phyloP scores from a whole-genome alignment of 192 early-diverging fungal genomes.

The Cetraspora pellucida region DNA sequence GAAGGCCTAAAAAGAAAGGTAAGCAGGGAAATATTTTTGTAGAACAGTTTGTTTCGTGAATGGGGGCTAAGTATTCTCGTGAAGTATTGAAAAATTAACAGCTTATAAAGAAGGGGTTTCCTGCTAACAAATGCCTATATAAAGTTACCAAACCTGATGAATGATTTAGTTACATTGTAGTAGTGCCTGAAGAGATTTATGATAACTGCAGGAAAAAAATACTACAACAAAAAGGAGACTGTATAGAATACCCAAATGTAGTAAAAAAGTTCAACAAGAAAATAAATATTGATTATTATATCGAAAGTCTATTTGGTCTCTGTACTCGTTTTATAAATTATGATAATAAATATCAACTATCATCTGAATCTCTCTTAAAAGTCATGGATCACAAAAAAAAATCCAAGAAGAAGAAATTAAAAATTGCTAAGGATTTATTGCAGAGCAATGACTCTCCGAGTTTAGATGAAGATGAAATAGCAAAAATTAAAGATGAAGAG shows the following conservation, averaged over 20 bases:
- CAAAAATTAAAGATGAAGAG: too few species aligned
- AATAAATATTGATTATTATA: slow-evolving; percentile 21
- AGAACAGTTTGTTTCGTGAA: not conserved
- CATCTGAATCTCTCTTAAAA: too few species aligned
- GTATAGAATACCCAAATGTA: slow-evolving; percentile 15
- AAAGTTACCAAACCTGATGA: not conserved
- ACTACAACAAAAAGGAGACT: not conserved
- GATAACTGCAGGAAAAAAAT: not conserved
- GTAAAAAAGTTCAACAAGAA: not conserved
- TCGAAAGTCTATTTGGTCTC: not conserved
- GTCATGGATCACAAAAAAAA: too few species aligned
- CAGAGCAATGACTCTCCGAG: too few species aligned
- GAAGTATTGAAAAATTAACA: not conserved
- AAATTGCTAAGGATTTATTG: too few species aligned
- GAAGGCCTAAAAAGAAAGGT: not conserved
- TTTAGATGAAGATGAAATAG: not conserved
- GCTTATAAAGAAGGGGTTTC: slow-evolving; percentile 4
- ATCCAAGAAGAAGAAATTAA: too few species aligned
- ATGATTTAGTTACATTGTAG: not conserved
- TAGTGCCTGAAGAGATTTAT: not conserved
- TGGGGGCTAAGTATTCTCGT: not conserved
- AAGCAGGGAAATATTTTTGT: too few species aligned
- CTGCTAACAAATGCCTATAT: not conserved
- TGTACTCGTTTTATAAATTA: slow-evolving; percentile 10
- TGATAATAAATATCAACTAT: too few species aligned